Evolutionary conservation across 345 rosid species (phyloP).

Genomic region (Brassica carinata): DNA sequence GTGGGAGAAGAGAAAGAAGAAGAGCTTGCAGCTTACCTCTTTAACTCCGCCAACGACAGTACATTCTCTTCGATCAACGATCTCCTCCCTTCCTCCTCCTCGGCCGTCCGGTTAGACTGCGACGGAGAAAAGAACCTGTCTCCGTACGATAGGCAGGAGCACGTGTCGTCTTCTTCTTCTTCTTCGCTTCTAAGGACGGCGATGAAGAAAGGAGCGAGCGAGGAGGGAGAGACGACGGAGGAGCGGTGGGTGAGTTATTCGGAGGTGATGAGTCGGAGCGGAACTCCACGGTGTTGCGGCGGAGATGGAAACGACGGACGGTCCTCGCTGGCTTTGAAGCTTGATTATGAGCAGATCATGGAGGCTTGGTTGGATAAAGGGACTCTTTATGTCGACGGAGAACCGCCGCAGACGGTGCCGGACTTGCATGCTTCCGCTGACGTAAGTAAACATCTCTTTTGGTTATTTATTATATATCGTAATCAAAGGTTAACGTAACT

Average conservation of each 20-base stretch:
- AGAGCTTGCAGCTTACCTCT: conserved; percentile 53
- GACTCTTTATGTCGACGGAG: conserved; percentile 56
- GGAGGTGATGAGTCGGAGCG: conserved; percentile 52
- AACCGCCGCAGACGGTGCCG: conserved; percentile 80
- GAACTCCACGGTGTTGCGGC: conserved; percentile 32
- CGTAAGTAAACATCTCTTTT: conserved; percentile 42
- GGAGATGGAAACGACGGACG: conserved; percentile 32
- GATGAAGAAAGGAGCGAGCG: conserved; percentile 61
- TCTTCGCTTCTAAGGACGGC: conserved; percentile 60
- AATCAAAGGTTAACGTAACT: background rate
- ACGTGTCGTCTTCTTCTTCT: conserved; percentile 26
- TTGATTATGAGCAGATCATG: conserved; percentile 79
- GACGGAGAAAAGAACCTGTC: conserved; percentile 36
- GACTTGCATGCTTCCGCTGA: conserved; percentile 50
- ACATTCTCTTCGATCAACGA: conserved; percentile 54
- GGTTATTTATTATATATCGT: background rate
- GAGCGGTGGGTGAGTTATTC: conserved; percentile 87
- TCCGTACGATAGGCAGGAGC: conserved; percentile 31
- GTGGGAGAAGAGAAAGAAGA: conserved; percentile 28
- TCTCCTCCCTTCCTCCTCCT: conserved; percentile 52
- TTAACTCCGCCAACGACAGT: conserved; percentile 50
- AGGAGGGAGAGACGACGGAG: conserved; percentile 62
- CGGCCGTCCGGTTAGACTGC: conserved; percentile 26
- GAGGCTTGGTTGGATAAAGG: conserved; percentile 89
- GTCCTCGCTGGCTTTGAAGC: conserved; percentile 61